phyloP scores from a whole-genome alignment of 805 yeast genomes.

The Maudiozyma serrabonitensis region DNA sequence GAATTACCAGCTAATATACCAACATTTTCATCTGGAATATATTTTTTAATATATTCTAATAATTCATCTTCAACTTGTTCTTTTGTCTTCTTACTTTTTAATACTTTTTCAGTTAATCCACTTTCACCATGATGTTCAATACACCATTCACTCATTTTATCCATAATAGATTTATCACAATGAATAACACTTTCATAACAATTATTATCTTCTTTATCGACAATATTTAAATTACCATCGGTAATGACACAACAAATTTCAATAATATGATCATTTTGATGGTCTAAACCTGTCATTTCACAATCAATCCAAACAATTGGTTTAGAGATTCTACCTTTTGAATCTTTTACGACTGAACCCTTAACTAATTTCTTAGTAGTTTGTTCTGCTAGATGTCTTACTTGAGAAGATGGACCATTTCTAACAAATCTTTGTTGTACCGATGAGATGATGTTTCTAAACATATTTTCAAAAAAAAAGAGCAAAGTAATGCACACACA shows the following conservation, averaged over 20 bases:
- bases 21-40: conserved; percentile 40
- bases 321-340: conserved; percentile 6
- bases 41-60: conserved; percentile 46
- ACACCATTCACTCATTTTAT: conserved; percentile 85
- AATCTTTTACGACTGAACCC: not conserved
- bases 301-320: conserved; percentile 92
- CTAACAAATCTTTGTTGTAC: not conserved
- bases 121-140: conserved; percentile 62
- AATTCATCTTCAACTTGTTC: conserved; percentile 58
- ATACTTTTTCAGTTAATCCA: conserved; percentile 70
- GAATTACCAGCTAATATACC: conserved; percentile 88
- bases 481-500: too few relatives aligned
- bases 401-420: not conserved
- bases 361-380: not conserved
- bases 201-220: conserved; percentile 40
- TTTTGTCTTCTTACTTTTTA: conserved; percentile 43
- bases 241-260: conserved; percentile 90
- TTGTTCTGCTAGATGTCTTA: not conserved
- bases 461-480: not conserved
- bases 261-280: conserved; percentile 70
- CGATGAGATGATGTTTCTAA: not conserved
- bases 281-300: conserved; percentile 94
- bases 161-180: conserved; percentile 50
- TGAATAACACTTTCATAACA: conserved; percentile 82
- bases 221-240: conserved; percentile 63